Conservation (phyloP, 768 basidiomycete species). For the Podaxis sp. region DNA sequence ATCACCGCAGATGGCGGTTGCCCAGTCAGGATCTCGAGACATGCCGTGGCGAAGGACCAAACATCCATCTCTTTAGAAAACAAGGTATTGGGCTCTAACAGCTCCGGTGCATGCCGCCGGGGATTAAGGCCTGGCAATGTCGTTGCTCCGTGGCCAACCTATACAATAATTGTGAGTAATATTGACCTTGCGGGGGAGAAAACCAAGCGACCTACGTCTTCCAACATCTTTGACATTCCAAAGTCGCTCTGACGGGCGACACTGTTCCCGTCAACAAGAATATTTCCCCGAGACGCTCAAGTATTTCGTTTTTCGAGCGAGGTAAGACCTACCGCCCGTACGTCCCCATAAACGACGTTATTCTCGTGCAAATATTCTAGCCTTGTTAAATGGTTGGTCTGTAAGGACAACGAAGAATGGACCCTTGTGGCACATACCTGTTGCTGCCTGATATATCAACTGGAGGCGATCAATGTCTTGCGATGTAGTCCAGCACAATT, state of each 20-base stretch:
- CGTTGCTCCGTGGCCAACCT: slow-evolving; percentile 31
- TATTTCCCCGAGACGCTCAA: no score
- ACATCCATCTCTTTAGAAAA: slow-evolving; percentile 41
- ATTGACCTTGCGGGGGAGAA: neutral
- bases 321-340: no score
- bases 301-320: no score
- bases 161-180: neutral
- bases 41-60: slow-evolving; percentile 51
- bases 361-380: no score
- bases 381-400: slow-evolving; percentile 20
- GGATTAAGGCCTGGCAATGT: slow-evolving; percentile 28
- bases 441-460: slow-evolving; percentile 31
- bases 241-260: slow-evolving; percentile 40
- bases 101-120: slow-evolving; percentile 32
- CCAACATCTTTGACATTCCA: slow-evolving; percentile 39
- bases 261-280: no score
- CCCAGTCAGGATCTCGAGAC: slow-evolving; percentile 46
- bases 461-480: slow-evolving; percentile 1
- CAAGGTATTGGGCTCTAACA: slow-evolving; percentile 28
- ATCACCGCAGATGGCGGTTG: slow-evolving; percentile 35
- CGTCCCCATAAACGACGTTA: no score
- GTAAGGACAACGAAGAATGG: neutral
- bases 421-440: slow-evolving; percentile 25
- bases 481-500: slow-evolving; percentile 36
- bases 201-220: slow-evolving; percentile 30